phyloP scores from a whole-genome alignment of 805 yeast species.

The Spathaspora girioi region DNA sequence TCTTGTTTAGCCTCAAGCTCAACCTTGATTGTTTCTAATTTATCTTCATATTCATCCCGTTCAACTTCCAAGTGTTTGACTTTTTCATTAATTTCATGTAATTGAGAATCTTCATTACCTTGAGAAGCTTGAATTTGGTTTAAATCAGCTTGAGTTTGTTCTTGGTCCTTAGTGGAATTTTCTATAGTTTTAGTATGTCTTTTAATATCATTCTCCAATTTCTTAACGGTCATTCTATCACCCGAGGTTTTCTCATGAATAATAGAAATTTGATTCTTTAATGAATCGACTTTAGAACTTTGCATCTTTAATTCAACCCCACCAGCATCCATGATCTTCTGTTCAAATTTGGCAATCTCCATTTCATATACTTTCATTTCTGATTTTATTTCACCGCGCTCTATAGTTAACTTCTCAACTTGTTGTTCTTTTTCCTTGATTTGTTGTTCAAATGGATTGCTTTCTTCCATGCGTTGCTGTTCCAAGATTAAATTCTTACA shows the following conservation, averaged over 20 bases:
- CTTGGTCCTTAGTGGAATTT: slow-evolving; percentile 47
- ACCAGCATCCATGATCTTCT: slow-evolving; percentile 83
- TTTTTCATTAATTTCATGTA: slow-evolving; percentile 25
- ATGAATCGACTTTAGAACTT: slow-evolving; percentile 75
- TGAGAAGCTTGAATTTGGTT: slow-evolving; percentile 17
- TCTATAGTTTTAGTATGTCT: slow-evolving; percentile 48
- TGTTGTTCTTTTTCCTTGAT: slow-evolving; percentile 26
- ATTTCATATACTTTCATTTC: slow-evolving; percentile 55
- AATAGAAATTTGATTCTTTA: slow-evolving; percentile 62
- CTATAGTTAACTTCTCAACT: slow-evolving; percentile 13
- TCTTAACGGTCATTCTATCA: slow-evolving; percentile 54
- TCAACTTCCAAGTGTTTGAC: slow-evolving; percentile 30
- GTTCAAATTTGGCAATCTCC: slow-evolving; percentile 61
- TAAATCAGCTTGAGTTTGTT: slow-evolving; percentile 21
- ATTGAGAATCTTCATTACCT: slow-evolving; percentile 22
- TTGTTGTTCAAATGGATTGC: slow-evolving; percentile 33
- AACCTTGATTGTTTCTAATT: slow-evolving; percentile 30
- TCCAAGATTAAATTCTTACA: slow-evolving; percentile 41
- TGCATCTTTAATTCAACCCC: slow-evolving; percentile 82
- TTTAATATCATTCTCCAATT: slow-evolving; percentile 59
- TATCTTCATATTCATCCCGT: slow-evolving; percentile 37
- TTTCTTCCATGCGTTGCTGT: slow-evolving; percentile 26
- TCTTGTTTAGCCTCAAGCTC: slow-evolving; percentile 34
- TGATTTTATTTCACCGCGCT: slow-evolving; percentile 36
- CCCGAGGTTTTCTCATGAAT: slow-evolving; percentile 52